These are phyloP conservation scores for Escallonia rubra DNA, from an alignment of 129 eudicot species.

Conservation along the genomic window DNA sequence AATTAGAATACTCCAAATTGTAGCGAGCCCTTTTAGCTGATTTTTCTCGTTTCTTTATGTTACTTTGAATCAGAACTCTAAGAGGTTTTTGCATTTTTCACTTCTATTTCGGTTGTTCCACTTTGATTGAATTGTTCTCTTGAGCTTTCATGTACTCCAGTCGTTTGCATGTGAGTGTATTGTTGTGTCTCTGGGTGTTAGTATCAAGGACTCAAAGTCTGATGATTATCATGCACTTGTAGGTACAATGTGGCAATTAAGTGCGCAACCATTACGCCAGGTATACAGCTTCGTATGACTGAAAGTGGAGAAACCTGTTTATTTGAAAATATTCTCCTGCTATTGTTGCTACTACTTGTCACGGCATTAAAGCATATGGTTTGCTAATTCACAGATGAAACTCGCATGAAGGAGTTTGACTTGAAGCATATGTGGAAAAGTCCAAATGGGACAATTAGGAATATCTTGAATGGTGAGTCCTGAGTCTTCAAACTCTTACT, in stretches of 20 bases:
- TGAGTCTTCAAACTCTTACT: neutral
- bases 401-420: slow-evolving; percentile 70
- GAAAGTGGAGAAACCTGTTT: neutral
- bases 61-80: neutral
- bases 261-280: slow-evolving; percentile 98
- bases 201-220: neutral
- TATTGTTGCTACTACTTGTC: neutral
- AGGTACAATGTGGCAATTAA: slow-evolving; percentile 98
- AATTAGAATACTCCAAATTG: neutral
- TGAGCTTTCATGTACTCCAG: neutral
- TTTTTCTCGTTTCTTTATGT: neutral
- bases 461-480: slow-evolving; percentile 54
- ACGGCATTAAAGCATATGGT: neutral
- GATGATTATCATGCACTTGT: slow-evolving; percentile 11
- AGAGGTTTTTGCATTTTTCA: neutral
- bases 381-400: slow-evolving; percentile 60
- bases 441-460: slow-evolving; percentile 72
- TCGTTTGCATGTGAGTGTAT: neutral
- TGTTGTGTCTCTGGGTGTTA: neutral
- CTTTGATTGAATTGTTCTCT: neutral
- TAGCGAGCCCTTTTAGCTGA: neutral
- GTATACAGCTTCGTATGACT: slow-evolving; percentile 21
- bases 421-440: slow-evolving; percentile 80
- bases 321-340: neutral
- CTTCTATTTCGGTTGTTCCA: neutral